Percentiles rank a stretch among this genome's conserved stretches.
Conservation (phyloP, 345 rosid species). For the rapeseed (Brassica napus) region DNA sequence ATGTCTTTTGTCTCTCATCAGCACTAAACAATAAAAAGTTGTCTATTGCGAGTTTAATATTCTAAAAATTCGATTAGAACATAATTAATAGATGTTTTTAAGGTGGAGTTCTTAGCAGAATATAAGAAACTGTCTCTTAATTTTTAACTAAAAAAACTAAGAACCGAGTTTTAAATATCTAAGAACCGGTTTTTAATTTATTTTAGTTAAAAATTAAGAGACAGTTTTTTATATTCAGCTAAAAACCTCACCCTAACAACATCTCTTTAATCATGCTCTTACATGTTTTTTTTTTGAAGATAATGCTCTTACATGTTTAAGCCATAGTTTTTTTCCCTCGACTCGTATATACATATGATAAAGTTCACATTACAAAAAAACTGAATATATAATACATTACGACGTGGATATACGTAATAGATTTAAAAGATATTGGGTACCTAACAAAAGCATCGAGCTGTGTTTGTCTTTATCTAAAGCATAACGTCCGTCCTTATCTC, state of each 20-base stretch:
- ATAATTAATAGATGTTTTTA: neutral
- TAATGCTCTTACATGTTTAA: neutral
- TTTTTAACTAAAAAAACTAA: too few relatives aligned
- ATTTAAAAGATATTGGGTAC: constrained; percentile 24
- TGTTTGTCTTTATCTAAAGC: constrained; percentile 24
- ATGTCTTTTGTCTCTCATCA: constrained; percentile 32
- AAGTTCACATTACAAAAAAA: constrained; percentile 3
- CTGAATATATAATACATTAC: neutral
- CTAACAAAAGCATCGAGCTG: constrained; percentile 25
- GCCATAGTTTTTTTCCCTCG: constrained; percentile 6
- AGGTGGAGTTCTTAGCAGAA: too few relatives aligned
- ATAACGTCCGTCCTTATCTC: constrained; percentile 19
- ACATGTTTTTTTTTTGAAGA: too few relatives aligned
- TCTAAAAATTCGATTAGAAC: constrained; percentile 12
- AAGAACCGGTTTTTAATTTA: too few relatives aligned
- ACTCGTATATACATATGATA: constrained; percentile 1
- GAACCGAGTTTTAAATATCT: too few relatives aligned
- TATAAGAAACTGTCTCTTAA: too few relatives aligned
- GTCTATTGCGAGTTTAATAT: constrained; percentile 25
- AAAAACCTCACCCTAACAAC: too few relatives aligned
- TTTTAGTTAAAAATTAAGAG: too few relatives aligned
- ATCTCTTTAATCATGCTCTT: too few relatives aligned
- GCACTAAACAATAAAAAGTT: constrained; percentile 12
- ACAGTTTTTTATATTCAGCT: too few relatives aligned
- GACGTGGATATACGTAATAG: constrained; percentile 21